phyloP scores from a whole-genome alignment of 2,329 filamentous ascomycete species.

The Trematosphaeria pertusa region DNA sequence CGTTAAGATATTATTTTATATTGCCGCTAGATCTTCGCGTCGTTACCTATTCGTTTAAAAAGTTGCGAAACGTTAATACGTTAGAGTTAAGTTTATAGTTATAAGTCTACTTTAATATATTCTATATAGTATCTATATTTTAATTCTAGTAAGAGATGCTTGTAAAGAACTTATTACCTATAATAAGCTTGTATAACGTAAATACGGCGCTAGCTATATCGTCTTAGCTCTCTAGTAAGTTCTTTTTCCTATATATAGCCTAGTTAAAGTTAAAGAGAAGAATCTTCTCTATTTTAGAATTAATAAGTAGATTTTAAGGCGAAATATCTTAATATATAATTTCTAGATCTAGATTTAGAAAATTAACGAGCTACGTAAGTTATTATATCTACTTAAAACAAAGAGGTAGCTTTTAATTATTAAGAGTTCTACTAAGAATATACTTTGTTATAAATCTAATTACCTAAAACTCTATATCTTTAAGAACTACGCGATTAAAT shows the following conservation, averaged over 20 bases:
- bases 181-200: conserved; percentile 36
- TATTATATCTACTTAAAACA: conserved; percentile 8
- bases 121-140: conserved; percentile 21
- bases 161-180: conserved; percentile 29
- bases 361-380: conserved; percentile 24
- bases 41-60: conserved; percentile 10
- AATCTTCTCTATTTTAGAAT: conserved; percentile 21
- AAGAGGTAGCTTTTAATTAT: conserved; percentile 3
- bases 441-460: conserved; percentile 6
- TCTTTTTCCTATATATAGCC: conserved; percentile 20
- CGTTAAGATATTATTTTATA: conserved; percentile 9
- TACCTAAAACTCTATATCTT: conserved; percentile 3
- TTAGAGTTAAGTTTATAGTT: conserved; percentile 4
- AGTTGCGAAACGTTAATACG: conserved; percentile 2
- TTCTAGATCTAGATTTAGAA: conserved; percentile 27
- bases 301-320: conserved; percentile 18
- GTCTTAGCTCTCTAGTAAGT: conserved; percentile 24
- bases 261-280: conserved; percentile 13
- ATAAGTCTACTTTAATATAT: conserved; percentile 7
- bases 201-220: conserved; percentile 32
- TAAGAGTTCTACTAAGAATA: conserved; percentile 1
- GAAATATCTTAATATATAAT: conserved; percentile 39
- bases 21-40: conserved; percentile 4
- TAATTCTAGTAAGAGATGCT: conserved; percentile 30
- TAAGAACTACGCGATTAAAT: conserved; percentile 36